Evolutionary conservation across 371 early-diverging fungal genomes (phyloP), one percentile per base, ranked within the genome.

Genomic region (Syncephalis fuscata): DNA sequence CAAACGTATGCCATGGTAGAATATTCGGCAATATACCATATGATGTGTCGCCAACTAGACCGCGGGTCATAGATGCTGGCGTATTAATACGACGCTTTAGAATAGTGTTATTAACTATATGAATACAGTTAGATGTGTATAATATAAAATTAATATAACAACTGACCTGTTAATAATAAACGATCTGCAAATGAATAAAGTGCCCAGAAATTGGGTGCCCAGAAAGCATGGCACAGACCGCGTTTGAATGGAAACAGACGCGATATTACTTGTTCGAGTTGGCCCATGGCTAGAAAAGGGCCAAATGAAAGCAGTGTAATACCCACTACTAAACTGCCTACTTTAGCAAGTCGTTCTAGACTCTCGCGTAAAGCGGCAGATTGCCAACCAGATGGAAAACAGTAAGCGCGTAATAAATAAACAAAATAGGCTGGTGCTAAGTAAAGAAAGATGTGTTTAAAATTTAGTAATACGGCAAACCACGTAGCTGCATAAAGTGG

Each of bases 181-280:
- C 93, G 78, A 62, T 96, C 97, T 0, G 65, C 57, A 27, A 79
- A 74, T 3, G 86, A 76, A 61, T 94, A 96, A 42, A 96, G 63
- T 0, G 95, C 92, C 95, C 95, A 96, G 59, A 88, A 76, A 59
- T 96, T 96, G 16, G 95, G 92, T 0, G 97, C 97, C 97, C 97
- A 94, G 60, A 83, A 92, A 3, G 94, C 92, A 61, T 94, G 95
- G 56, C 80, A 80, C 17, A 96, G 71, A 14, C 97, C 97, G 14
- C 97, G 80, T 59, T 86, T 89, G 67, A 96, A 96, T 8, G 94
- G 94, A 57, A 96, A 96, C 27, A 96, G 71, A 1, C 97, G 78
- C n/a, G 73, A 58, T 2, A 79, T 50, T n/a, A 96, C 59, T 53
- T 87, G 85, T 10, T 77, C 78, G 11, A 81, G 40, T 46, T 85